Evolutionary conservation across 2,329 filamentous ascomycete species (phyloP).

Genomic region (Colletotrichum lindemuthianum): DNA sequence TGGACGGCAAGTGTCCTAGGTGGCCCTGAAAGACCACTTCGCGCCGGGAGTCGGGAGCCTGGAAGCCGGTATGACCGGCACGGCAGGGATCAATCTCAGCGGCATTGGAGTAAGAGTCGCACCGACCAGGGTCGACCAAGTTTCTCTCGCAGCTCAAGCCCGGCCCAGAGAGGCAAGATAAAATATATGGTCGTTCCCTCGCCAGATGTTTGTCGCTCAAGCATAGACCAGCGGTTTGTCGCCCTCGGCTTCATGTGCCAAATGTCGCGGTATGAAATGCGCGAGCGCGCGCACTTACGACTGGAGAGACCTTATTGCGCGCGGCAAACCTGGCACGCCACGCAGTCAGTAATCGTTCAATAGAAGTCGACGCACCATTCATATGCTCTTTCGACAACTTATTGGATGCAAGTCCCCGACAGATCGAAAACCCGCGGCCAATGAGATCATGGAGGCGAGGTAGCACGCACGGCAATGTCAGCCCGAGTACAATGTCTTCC

Average conservation of each 20-base stretch:
- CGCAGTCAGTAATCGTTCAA: neutral
- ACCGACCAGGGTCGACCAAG: no score
- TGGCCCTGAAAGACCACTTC: no score
- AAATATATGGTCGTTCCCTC: no score
- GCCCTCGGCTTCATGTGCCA: slow-evolving; percentile 20
- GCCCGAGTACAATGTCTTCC: slow-evolving; percentile 11
- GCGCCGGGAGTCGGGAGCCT: no score
- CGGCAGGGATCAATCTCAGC: no score
- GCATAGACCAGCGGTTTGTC: neutral
- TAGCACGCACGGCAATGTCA: slow-evolving; percentile 19
- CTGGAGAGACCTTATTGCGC: no score
- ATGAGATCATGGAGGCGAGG: neutral
- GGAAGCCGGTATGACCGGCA: no score
- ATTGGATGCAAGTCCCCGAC: neutral
- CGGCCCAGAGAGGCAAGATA: no score
- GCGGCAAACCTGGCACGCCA: neutral
- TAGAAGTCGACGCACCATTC: neutral
- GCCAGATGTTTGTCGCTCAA: neutral
- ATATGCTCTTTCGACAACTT: neutral
- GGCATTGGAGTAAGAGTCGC: no score
- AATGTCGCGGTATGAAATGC: neutral
- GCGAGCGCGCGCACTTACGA: neutral
- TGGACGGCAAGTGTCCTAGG: no score
- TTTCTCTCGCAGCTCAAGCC: no score
- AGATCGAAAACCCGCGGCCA: neutral